A percentile compares a stretch with the other conserved stretches of the same genome.
phyloP scores from a whole-genome alignment of 164 flowering plant genomes.

The Akebia trifoliata region DNA sequence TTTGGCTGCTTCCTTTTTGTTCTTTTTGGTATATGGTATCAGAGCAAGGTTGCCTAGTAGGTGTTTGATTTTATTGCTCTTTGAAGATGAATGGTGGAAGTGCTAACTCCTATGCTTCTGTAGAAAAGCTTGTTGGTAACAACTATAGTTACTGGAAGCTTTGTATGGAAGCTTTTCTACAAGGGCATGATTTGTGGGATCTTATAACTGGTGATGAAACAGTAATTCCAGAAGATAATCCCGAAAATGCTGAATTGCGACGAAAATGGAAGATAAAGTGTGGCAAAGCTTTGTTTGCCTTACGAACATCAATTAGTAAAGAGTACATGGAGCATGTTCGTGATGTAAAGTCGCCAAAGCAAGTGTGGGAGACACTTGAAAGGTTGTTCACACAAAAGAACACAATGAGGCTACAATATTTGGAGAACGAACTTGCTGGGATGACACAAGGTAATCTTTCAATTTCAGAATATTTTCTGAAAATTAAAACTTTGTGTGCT shows the following conservation, averaged over 20 bases:
- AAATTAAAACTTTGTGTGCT: too few species aligned
- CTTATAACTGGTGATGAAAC: too few species aligned
- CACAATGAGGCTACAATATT: slow-evolving; percentile 9
- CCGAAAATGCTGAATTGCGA: too few species aligned
- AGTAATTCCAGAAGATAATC: too few species aligned
- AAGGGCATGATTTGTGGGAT: too few species aligned
- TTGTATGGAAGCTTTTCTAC: too few species aligned
- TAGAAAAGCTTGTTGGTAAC: slow-evolving; percentile 18
- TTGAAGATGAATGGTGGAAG: too few species aligned
- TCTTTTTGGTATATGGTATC: background rate
- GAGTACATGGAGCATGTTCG: slow-evolving; percentile 19
- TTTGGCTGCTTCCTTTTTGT: background rate
- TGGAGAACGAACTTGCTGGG: slow-evolving; percentile 16
- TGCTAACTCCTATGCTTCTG: too few species aligned
- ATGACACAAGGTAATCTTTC: too few species aligned
- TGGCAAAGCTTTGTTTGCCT: slow-evolving; percentile 20
- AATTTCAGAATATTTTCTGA: too few species aligned
- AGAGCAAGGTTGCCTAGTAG: background rate
- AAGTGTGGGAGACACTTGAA: slow-evolving; percentile 19
- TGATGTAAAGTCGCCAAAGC: slow-evolving; percentile 15
- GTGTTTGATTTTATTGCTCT: background rate
- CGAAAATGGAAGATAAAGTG: slow-evolving; percentile 20
- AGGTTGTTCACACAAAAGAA: slow-evolving; percentile 20
- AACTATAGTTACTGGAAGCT: slow-evolving; percentile 11
- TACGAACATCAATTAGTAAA: slow-evolving; percentile 16